Conservation (phyloP, 1,284 basidiomycete species). For the Phylloboletellus chloephorus region DNA sequence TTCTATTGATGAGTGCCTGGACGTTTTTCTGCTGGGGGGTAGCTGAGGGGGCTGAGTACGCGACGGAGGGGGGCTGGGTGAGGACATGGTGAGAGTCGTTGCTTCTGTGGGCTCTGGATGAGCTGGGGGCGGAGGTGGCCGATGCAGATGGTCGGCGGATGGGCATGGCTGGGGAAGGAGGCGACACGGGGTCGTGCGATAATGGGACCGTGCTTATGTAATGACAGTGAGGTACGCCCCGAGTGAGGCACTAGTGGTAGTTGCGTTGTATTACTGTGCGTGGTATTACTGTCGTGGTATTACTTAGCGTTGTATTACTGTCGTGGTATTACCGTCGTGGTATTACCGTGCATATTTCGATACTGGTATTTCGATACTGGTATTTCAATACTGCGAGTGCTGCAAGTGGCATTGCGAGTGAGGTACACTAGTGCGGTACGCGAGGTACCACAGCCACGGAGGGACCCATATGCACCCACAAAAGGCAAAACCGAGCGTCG, state of each 20-base stretch:
- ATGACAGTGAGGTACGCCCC: too few species aligned
- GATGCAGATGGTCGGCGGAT: constrained; percentile 46
- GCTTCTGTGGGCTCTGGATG: constrained; percentile 41
- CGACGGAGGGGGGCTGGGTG: constrained; percentile 29
- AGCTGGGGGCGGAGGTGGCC: constrained; percentile 22
- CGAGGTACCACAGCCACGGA: constrained; percentile 34
- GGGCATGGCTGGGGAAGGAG: constrained; percentile 32
- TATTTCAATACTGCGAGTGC: too few species aligned
- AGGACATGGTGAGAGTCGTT: constrained; percentile 47
- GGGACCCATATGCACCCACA: constrained; percentile 38
- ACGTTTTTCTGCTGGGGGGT: constrained; percentile 71
- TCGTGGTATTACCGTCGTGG: too few species aligned
- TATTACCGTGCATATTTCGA: too few species aligned
- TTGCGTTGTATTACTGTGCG: too few species aligned
- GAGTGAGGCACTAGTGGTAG: too few species aligned
- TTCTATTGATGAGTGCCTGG: constrained; percentile 62
- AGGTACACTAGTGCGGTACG: too few species aligned
- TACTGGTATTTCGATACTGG: too few species aligned
- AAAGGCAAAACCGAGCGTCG: too few species aligned
- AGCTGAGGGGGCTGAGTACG: constrained; percentile 34
- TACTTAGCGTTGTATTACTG: too few species aligned
- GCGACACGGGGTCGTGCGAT: constrained; percentile 27
- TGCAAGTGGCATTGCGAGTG: neutral
- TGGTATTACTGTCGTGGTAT: too few species aligned
- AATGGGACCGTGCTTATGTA: constrained; percentile 27